These are phyloP conservation scores for Eucalyptus decipiens DNA, from an alignment of 345 rosid species.

Conservation along the genomic window DNA sequence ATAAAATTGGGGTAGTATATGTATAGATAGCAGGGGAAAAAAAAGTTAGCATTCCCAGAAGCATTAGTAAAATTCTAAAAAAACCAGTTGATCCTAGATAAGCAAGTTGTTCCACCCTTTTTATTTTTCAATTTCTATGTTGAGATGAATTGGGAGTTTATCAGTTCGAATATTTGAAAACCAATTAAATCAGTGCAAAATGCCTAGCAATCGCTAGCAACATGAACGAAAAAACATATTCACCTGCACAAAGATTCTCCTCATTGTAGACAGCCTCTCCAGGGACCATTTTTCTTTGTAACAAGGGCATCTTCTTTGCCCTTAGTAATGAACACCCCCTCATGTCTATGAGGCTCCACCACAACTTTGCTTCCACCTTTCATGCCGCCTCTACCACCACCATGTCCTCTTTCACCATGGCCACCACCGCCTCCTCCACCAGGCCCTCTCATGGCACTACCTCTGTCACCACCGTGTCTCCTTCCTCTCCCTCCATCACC, in stretches of 20 bases:
- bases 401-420: conserved; percentile 12
- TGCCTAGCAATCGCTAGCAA: background rate
- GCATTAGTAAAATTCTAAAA: too few relatives aligned
- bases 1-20: too few relatives aligned
- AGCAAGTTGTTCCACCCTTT: too few relatives aligned
- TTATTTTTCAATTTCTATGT: too few relatives aligned
- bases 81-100: too few relatives aligned
- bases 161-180: too few relatives aligned
- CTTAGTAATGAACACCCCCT: conserved; percentile 75
- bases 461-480: conserved; percentile 20
- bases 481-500: conserved; percentile 34
- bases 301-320: conserved; percentile 92
- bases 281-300: conserved; percentile 68
- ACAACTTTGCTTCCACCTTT: conserved; percentile 80
- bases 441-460: conserved; percentile 8
- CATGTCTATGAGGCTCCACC: conserved; percentile 81
- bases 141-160: too few relatives aligned
- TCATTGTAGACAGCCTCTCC: conserved; percentile 93
- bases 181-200: background rate
- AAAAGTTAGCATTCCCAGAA: too few relatives aligned
- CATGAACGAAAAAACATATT: too few relatives aligned
- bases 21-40: too few relatives aligned
- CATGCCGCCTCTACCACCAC: conserved; percentile 65
- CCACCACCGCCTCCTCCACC: conserved; percentile 28
- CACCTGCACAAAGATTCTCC: conserved; percentile 53